Base-by-base conservation (phyloP, 2,329 filamentous ascomycete species). In the Juglanconis juglandina region DNA sequence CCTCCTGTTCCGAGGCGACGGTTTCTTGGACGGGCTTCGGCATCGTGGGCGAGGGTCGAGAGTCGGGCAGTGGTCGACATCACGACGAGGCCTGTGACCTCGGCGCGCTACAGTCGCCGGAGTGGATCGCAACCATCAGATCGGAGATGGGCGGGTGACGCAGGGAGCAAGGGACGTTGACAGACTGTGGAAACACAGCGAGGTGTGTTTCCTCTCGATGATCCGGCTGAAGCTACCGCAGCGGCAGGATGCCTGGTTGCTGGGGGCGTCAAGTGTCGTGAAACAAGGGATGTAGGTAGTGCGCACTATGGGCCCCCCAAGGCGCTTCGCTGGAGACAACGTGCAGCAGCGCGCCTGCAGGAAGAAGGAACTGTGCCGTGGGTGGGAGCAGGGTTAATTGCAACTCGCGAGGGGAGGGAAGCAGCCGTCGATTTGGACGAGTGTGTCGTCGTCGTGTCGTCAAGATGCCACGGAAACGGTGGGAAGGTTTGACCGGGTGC, bases 21-120 rank as follows among this genome's bases (percentile, higher is more conserved):
- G 64, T 82, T 83, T 61, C 83, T 81, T 57, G 81, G 78, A 33
- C 82, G 80, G 58, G 78, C 66, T 59, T 76, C 75, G 63, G 76
- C 69, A 64, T 78, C 75, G 60, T 72, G 74, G 53, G 76, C 74
- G 65, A 76, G 70, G 47, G 78, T 72, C 55, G 75, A 72, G 57
- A 79, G 69, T 52, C 76, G 75, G 64, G 65, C 69, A 47, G 81
- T 82, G 58, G 81, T 79, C 59, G 79, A 75, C 70, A 77, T 70
- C 65, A 66, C 53, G 61, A 63, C 54, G 65, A 66, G 63, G 67
- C 65, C 66, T 66, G 60, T 63, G 61, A 67, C 66, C 67, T 70
- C 69, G 65, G 65, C 64, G 64, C 67, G 63, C 63, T 65, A 64
- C 67, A 63, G 65, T 68, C 59, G 63, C 64, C 60, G 63, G 54